These are phyloP conservation scores for Aspergillus ibericus DNA, from an alignment of 2,329 filamentous ascomycete genomes.

Conservation along the genomic window DNA sequence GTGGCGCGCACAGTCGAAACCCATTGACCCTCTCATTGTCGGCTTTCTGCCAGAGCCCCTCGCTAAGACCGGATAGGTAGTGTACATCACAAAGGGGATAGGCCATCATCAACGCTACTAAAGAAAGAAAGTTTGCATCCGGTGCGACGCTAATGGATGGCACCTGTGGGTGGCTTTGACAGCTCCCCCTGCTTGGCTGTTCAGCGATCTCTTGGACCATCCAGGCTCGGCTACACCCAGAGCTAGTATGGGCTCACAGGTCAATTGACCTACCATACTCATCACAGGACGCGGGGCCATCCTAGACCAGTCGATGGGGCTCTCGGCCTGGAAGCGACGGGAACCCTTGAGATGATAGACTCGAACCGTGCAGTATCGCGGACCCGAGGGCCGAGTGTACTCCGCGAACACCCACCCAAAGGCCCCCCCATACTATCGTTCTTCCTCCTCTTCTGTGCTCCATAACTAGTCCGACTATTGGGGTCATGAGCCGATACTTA, in stretches of 20 bases:
- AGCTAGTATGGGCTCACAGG: neutral
- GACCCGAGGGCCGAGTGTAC: neutral
- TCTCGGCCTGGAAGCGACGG: neutral
- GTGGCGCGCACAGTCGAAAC: neutral
- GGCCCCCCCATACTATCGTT: neutral
- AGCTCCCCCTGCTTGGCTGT: constrained; percentile 2
- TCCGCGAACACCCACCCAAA: neutral
- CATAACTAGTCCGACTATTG: neutral
- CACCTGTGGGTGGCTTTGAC: constrained; percentile 7
- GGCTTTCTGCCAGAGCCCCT: neutral
- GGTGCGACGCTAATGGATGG: constrained; percentile 2
- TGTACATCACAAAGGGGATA: neutral
- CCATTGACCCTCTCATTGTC: neutral
- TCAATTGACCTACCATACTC: neutral
- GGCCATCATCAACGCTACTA: neutral
- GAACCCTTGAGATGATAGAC: neutral
- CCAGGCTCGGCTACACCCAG: neutral
- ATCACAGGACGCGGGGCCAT: neutral
- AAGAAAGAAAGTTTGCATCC: constrained; percentile 2
- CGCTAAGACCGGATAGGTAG: neutral
- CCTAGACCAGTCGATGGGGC: neutral
- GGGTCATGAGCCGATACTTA: neutral
- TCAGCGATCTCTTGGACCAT: neutral
- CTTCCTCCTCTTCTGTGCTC: neutral
- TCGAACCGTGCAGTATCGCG: neutral